Percentiles rank a stretch among this genome's conserved stretches.
Conservation (phyloP, 192 early-diverging fungal genomes). For the Physocladia obscura region DNA sequence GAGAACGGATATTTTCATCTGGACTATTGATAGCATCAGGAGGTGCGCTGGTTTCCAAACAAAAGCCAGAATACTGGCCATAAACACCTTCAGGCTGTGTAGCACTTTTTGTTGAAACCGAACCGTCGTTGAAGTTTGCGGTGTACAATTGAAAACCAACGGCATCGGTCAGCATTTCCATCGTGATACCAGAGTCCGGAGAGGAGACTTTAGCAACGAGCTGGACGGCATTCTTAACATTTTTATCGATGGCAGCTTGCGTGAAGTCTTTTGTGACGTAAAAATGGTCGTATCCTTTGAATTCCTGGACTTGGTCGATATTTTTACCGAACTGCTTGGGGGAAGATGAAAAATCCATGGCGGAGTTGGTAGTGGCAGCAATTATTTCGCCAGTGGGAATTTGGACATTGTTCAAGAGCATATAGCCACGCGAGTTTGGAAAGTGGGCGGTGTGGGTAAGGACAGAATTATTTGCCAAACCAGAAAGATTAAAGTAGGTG, state of each 20-base stretch:
- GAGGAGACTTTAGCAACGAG: conserved; percentile 52
- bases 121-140: conserved; percentile 66
- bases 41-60: conserved; percentile 50
- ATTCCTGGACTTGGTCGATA: conserved; percentile 50
- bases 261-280: conserved; percentile 45
- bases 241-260: not conserved
- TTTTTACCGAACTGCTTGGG: conserved; percentile 57
- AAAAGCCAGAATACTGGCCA: conserved; percentile 65
- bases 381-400: conserved; percentile 73
- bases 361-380: conserved; percentile 32
- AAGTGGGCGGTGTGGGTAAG: conserved; percentile 54
- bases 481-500: conserved; percentile 85
- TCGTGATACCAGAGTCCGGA: conserved; percentile 57
- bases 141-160: conserved; percentile 84
- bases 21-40: conserved; percentile 48
- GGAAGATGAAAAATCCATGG: conserved; percentile 56
- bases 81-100: conserved; percentile 41
- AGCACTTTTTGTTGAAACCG: conserved; percentile 44
- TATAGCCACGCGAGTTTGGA: conserved; percentile 46
- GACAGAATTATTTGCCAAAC: conserved; percentile 51
- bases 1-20: conserved; percentile 19
- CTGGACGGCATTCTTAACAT: not conserved
- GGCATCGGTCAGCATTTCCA: conserved; percentile 68
- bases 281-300: conserved; percentile 81
- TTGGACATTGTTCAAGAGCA: conserved; percentile 54